These are phyloP conservation scores for Termitomyces sp. DNA, from an alignment of 768 basidiomycete genomes.

Conservation along the genomic window DNA sequence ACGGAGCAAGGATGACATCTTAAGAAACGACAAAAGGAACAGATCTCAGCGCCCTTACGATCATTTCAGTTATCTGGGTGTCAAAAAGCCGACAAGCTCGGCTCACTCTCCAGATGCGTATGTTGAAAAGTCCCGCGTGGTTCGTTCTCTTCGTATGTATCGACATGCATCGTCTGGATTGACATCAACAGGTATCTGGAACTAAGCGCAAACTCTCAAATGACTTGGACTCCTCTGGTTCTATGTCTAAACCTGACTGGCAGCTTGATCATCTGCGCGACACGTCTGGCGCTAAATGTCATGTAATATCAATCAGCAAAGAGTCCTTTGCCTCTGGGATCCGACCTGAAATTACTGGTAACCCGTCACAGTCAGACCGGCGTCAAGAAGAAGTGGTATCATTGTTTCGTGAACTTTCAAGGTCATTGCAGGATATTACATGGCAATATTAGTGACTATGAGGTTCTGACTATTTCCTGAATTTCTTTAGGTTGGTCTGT, in stretches of 20 bases:
- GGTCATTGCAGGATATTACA: constrained; percentile 21
- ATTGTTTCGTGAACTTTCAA: constrained; percentile 36
- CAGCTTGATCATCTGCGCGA: background rate
- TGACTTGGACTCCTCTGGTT: background rate
- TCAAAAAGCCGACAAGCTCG: constrained; percentile 5
- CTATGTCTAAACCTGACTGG: background rate
- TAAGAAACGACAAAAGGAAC: constrained; percentile 6
- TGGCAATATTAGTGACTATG: constrained; percentile 1
- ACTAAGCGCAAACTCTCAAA: constrained; percentile 5
- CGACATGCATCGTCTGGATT: background rate
- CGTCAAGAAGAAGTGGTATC: constrained; percentile 20
- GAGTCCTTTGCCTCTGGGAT: background rate
- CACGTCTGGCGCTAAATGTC: background rate
- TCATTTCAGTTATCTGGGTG: constrained; percentile 7
- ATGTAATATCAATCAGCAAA: background rate
- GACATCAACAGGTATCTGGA: constrained; percentile 4
- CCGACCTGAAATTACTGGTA: background rate
- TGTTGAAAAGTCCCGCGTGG: constrained; percentile 1
- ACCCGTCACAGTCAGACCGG: background rate
- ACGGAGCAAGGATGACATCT: background rate
- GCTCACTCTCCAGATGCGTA: background rate
- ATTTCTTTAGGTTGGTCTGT: constrained; percentile 33
- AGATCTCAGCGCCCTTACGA: constrained; percentile 7
- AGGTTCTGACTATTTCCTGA: background rate
- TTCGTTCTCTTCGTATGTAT: background rate